Evolutionary conservation across 306 rosid genomes (phyloP).

Genomic region (Ochetophila trinervis): DNA sequence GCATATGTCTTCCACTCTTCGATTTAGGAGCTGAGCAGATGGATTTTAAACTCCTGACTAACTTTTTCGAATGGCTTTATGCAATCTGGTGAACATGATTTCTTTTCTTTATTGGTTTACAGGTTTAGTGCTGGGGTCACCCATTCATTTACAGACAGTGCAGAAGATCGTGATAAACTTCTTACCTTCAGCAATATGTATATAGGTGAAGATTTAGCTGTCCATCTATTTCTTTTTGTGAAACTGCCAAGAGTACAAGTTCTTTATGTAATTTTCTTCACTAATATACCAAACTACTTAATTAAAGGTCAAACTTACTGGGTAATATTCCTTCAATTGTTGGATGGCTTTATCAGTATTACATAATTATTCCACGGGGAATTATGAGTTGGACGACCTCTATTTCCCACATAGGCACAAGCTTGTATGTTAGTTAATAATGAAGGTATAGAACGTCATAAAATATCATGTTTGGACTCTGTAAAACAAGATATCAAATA

Average conservation of each 20-base stretch:
- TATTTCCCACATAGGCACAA: too few species aligned
- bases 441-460: too few species aligned
- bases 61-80: conserved; percentile 11
- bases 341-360: too few species aligned
- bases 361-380: too few species aligned
- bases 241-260: neutral
- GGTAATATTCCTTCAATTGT: too few species aligned
- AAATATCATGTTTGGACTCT: too few species aligned
- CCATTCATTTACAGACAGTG: conserved; percentile 87
- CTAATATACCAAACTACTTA: too few species aligned
- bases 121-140: conserved; percentile 80
- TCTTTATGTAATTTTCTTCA: neutral
- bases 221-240: conserved; percentile 4
- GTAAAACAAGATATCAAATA: too few species aligned
- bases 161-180: conserved; percentile 75
- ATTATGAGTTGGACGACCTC: too few species aligned
- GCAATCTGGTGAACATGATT: conserved; percentile 17
- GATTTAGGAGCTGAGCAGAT: neutral
- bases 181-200: conserved; percentile 71
- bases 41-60: neutral
- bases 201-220: conserved; percentile 47
- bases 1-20: neutral
- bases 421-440: too few species aligned
- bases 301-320: too few species aligned
- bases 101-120: conserved; percentile 24